Conservation (phyloP, 1,284 basidiomycete species). For the Rhodotorula sp. region DNA sequence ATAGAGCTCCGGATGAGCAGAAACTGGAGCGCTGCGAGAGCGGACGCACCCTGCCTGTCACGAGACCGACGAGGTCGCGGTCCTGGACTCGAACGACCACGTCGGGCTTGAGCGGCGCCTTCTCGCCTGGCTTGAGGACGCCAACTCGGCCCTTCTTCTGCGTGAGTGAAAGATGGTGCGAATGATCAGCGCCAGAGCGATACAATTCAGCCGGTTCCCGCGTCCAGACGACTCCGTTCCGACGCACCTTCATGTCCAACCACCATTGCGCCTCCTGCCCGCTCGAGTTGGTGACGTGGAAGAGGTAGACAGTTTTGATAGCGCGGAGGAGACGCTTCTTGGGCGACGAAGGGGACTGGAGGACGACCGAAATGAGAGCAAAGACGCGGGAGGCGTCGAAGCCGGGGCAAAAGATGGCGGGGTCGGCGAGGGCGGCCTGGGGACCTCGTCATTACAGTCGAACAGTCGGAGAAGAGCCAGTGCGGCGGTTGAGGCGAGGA, state of each 20-base stretch:
- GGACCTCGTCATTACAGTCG: background rate
- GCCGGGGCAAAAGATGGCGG: slow-evolving; percentile 14
- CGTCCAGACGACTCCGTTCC: background rate
- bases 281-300: slow-evolving; percentile 11
- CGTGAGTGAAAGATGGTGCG: background rate
- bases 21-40: background rate
- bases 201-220: too few relatives aligned
- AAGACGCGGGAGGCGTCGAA: slow-evolving; percentile 29
- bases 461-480: too few relatives aligned
- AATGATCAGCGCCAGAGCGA: background rate
- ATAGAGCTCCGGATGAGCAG: background rate
- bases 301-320: slow-evolving; percentile 29
- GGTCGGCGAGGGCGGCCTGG: slow-evolving; percentile 28
- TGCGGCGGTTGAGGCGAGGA: background rate
- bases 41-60: slow-evolving; percentile 20
- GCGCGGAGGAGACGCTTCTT: slow-evolving; percentile 20
- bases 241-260: slow-evolving; percentile 31
- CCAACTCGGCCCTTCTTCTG: slow-evolving; percentile 18
- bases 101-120: slow-evolving; percentile 23
- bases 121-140: slow-evolving; percentile 2
- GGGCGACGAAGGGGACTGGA: slow-evolving; percentile 10
- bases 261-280: slow-evolving; percentile 18
- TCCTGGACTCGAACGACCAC: slow-evolving; percentile 22
- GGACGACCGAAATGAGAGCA: slow-evolving; percentile 24
- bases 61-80: slow-evolving; percentile 26